Evolutionary conservation across 345 rosid genomes (phyloP).

Genomic region (Salix udensis): DNA sequence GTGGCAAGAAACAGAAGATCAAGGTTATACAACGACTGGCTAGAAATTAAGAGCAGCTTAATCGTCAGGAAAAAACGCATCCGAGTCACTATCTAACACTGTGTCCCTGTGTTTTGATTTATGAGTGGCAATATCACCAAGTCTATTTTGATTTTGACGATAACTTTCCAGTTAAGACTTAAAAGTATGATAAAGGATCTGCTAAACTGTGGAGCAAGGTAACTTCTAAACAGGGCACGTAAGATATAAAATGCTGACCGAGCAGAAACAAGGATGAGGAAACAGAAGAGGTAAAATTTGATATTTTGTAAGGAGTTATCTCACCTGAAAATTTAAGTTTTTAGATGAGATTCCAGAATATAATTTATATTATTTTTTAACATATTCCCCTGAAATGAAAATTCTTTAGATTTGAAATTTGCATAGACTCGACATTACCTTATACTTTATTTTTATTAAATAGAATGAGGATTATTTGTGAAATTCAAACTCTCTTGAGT

Average conservation of each 20-base stretch:
- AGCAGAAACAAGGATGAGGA: neutral
- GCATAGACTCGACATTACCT: too few relatives aligned
- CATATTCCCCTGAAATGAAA: too few relatives aligned
- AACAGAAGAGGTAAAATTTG: neutral
- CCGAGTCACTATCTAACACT: neutral
- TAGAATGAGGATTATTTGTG: fast-evolving
- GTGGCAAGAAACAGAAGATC: neutral
- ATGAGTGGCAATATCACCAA: neutral
- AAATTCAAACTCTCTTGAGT: too few relatives aligned
- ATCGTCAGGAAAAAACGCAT: neutral
- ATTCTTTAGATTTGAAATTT: too few relatives aligned
- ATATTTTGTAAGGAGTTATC: too few relatives aligned
- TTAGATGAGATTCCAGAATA: too few relatives aligned
- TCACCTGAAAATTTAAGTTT: too few relatives aligned
- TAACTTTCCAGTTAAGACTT: neutral
- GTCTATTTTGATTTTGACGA: neutral
- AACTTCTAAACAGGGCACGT: too few relatives aligned
- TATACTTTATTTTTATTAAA: too few relatives aligned
- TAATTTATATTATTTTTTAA: too few relatives aligned
- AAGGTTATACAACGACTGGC: neutral
- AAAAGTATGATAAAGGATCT: too few relatives aligned
- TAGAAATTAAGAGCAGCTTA: neutral
- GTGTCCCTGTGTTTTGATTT: neutral
- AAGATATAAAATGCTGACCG: neutral
- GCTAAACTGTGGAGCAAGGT: neutral